These are phyloP conservation scores for Mycena albidolilacea DNA, from an alignment of 768 basidiomycete species.

Conservation along the genomic window DNA sequence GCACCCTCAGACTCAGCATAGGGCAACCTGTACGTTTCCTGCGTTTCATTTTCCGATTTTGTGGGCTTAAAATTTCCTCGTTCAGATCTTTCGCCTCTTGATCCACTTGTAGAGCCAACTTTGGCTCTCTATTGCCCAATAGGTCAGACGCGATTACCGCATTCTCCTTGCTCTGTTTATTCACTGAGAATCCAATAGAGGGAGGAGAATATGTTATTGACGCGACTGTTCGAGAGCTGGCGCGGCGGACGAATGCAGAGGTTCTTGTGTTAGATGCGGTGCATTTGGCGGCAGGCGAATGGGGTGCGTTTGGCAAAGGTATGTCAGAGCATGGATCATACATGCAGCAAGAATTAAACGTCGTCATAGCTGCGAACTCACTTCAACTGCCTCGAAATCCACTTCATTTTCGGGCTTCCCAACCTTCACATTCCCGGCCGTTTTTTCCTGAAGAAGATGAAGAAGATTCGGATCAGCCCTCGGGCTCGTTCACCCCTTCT, in stretches of 20 bases:
- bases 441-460: slow-evolving; percentile 63
- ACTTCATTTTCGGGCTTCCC: slow-evolving; percentile 70
- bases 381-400: slow-evolving; percentile 83
- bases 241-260: slow-evolving; percentile 80
- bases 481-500: slow-evolving; percentile 50
- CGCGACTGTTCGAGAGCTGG: slow-evolving; percentile 84
- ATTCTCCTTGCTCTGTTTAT: not conserved
- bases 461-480: slow-evolving; percentile 53
- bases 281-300: slow-evolving; percentile 90
- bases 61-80: not conserved
- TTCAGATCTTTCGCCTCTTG: slow-evolving; percentile 62
- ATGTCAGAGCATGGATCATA: slow-evolving; percentile 19
- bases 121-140: slow-evolving; percentile 91
- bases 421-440: slow-evolving; percentile 45
- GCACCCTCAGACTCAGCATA: slow-evolving; percentile 87
- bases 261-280: slow-evolving; percentile 88
- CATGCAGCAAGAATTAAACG: not conserved
- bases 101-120: slow-evolving; percentile 80
- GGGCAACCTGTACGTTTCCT: slow-evolving; percentile 61
- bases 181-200: slow-evolving; percentile 51
- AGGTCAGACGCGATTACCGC: slow-evolving; percentile 43
- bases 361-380: slow-evolving; percentile 74
- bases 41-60: not conserved
- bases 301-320: slow-evolving; percentile 90
- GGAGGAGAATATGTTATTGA: slow-evolving; percentile 90